Base-by-base conservation (phyloP, 2,329 filamentous ascomycete species). In the Waltergamsia citrina region DNA sequence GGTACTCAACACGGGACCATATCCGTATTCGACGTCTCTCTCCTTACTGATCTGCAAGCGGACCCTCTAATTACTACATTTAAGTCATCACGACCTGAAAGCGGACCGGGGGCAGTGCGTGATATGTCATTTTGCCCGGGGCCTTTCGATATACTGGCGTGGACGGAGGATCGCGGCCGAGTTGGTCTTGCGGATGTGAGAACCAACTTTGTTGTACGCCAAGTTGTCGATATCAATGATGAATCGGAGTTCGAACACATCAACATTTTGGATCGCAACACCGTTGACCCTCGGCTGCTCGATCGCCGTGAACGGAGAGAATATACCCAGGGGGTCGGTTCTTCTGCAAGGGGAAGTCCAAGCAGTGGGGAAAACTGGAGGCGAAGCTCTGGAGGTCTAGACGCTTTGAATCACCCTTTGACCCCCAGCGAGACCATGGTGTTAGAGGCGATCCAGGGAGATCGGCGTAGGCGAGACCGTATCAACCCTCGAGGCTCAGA, bases 41-140 rank as follows among this genome's bases (percentile, higher is more conserved):
- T 56, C 30, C 59, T 79, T 12, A 50, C 53, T 15, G 52, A 67
- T 26, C 48, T 59, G 4, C 56, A 59, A 16, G 50, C 52, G 34
- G 71, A 82, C 38, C 71, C 83, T 1, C 70, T 93, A 30, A 60
- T 94, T 24, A 80, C 79, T 16, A 73, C 80, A 7, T 86, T 96
- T 48, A 73, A 74, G 38, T 88, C 87, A 12, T 88, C 87, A 1
- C 69, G 85, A 40, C 75, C 85, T 1, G 71, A 74, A 39, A 69
- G 66, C n/a, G 70, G 75, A 16, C 69, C 73, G 15, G 90, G 90
- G 28, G 87, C 90, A 21, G 78, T 96, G 34, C 75, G 92, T 41
- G 85, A 87, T 40, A 93, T 96, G 83, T 72, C 81, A 2, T 98
- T 98, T 52, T 87, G 85, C 5, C 88, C 90, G 1, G 83, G 84